Evolutionary conservation across 2,329 filamentous ascomycete genomes (phyloP).

Genomic region (Didymella lethalis): DNA sequence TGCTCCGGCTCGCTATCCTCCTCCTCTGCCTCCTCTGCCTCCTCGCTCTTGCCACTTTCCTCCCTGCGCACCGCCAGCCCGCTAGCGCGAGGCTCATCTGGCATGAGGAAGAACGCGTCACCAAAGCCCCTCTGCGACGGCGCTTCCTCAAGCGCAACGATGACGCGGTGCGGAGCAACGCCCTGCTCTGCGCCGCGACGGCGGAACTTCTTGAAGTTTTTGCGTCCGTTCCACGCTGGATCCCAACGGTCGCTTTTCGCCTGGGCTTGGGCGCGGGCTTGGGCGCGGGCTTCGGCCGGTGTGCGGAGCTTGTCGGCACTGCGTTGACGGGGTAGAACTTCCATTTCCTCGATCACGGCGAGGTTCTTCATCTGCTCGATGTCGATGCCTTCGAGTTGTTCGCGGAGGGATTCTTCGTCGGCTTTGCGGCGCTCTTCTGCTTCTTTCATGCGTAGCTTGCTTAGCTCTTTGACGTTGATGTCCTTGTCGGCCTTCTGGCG

Average conservation of each 20-base stretch:
- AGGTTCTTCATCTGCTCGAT: constrained; percentile 76
- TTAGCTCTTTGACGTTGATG: constrained; percentile 65
- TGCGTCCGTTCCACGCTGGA: constrained; percentile 88
- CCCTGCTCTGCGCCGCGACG: constrained; percentile 52
- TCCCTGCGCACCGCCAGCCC: background rate
- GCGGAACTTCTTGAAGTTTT: constrained; percentile 93
- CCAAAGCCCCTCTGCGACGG: constrained; percentile 72
- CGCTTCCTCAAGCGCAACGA: constrained; percentile 76
- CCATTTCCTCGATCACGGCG: constrained; percentile 79
- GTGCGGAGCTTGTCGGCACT: constrained; percentile 8
- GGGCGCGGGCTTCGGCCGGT: constrained; percentile 29
- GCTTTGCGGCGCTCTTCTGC: constrained; percentile 62
- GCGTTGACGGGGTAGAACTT: constrained; percentile 59
- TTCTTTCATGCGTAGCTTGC: constrained; percentile 59
- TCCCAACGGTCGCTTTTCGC: constrained; percentile 75
- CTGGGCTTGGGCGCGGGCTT: constrained; percentile 43
- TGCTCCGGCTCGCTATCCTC: constrained; percentile 39
- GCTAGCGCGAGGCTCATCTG: constrained; percentile 44
- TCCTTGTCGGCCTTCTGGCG: constrained; percentile 62
- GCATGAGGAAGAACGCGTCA: constrained; percentile 77
- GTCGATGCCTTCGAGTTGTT: constrained; percentile 69
- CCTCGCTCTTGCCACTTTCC: constrained; percentile 13
- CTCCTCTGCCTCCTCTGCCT: constrained; percentile 26
- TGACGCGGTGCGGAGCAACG: constrained; percentile 62
- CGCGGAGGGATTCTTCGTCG: constrained; percentile 70